Evolutionary conservation across 495 filamentous ascomycete genomes (phyloP).

Genomic region (Neurospora sublineolata): DNA sequence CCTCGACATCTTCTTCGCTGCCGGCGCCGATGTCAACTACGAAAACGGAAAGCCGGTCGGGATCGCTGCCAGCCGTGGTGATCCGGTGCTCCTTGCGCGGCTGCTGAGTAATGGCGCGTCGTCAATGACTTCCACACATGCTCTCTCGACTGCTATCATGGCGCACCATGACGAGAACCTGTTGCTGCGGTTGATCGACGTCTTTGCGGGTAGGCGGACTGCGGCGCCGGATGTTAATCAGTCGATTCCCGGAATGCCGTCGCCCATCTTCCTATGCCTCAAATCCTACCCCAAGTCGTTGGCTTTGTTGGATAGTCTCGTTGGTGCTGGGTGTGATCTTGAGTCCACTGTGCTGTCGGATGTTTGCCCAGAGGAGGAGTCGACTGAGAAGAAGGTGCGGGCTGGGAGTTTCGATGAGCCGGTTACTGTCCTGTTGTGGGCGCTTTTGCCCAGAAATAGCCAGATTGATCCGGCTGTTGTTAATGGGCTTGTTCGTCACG

Average conservation of each 20-base stretch:
- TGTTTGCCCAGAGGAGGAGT: constrained; percentile 5
- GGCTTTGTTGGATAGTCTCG: constrained; percentile 10
- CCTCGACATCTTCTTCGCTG: constrained; percentile 23
- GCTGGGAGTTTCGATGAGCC: constrained; percentile 20
- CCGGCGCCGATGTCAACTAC: constrained; percentile 29
- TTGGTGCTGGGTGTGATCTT: constrained; percentile 13
- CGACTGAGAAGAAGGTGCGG: constrained; percentile 5
- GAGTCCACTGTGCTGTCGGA: constrained; percentile 12
- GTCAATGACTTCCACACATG: constrained; percentile 20
- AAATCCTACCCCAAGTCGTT: constrained; percentile 16
- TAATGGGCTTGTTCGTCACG: constrained; percentile 25
- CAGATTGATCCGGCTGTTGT: constrained; percentile 23
- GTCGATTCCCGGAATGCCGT: constrained; percentile 14
- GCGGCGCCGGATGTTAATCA: constrained; percentile 9
- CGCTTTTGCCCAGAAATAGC: constrained; percentile 27
- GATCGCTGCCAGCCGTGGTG: constrained; percentile 25
- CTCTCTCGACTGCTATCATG: constrained; percentile 23
- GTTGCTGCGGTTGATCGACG: constrained; percentile 10
- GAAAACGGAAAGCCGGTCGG: constrained; percentile 30
- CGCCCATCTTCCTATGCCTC: constrained; percentile 16
- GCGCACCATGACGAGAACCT: constrained; percentile 9
- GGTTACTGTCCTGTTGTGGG: constrained; percentile 31
- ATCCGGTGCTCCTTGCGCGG: constrained; percentile 23
- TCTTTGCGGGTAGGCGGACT: constrained; percentile 5
- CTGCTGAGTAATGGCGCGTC: constrained; percentile 24